phyloP scores from a whole-genome alignment of 768 basidiomycete genomes.

The Suillus hirtellus region DNA sequence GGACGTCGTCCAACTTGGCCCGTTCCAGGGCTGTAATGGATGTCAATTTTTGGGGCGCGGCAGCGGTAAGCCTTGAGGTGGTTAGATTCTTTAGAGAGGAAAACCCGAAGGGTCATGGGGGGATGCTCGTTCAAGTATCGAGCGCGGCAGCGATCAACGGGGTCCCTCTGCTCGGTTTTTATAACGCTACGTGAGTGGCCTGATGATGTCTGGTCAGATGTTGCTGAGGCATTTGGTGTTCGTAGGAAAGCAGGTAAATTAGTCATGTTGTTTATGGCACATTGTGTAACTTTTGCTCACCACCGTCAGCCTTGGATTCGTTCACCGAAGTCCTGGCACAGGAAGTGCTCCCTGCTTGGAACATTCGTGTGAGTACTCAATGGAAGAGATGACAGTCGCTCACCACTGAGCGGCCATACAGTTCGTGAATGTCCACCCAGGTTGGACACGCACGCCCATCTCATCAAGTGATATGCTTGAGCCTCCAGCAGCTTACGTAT shows the following conservation, averaged over 20 bases:
- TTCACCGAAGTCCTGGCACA: background rate
- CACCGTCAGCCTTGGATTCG: background rate
- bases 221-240: background rate
- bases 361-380: background rate
- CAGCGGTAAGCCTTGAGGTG: constrained; percentile 39
- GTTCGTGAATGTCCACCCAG: background rate
- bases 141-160: background rate
- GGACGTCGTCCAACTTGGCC: background rate
- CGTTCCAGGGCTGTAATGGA: constrained; percentile 21
- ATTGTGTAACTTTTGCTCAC: background rate
- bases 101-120: constrained; percentile 10
- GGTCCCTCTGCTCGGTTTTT: background rate
- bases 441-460: background rate
- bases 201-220: background rate
- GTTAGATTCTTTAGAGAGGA: constrained; percentile 24
- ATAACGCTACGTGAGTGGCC: background rate
- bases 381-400: background rate
- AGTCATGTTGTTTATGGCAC: background rate
- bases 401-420: background rate
- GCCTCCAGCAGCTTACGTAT: background rate
- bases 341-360: background rate
- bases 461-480: background rate
- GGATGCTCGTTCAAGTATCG: background rate
- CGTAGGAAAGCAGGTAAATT: background rate
- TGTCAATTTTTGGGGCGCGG: constrained; percentile 47